These are phyloP conservation scores for Venturiaceae sp. DNA, from an alignment of 2,329 filamentous ascomycete species.

Conservation along the genomic window DNA sequence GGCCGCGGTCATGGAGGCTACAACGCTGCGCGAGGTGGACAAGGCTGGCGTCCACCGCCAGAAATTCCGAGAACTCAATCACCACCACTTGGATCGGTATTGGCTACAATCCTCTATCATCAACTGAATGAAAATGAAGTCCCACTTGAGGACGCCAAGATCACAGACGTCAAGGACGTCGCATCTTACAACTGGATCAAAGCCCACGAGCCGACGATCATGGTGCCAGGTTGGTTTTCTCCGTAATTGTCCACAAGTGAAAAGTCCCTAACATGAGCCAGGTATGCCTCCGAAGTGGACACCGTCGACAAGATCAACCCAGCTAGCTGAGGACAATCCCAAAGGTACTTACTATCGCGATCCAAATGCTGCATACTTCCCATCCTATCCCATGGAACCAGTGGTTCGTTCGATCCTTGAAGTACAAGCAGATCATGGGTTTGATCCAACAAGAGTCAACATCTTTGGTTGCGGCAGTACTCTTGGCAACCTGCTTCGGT, in stretches of 20 bases:
- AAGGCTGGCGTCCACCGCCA: not conserved
- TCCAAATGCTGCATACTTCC: constrained; percentile 41
- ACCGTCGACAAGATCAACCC: constrained; percentile 23
- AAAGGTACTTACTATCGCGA: constrained; percentile 43
- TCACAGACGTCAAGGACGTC: constrained; percentile 31
- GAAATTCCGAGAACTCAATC: not conserved
- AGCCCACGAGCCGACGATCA: constrained; percentile 25
- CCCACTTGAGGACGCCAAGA: constrained; percentile 13
- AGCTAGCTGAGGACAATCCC: constrained; percentile 31
- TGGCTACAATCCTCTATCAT: constrained; percentile 13
- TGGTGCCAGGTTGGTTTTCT: constrained; percentile 33
- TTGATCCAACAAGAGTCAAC: constrained; percentile 31
- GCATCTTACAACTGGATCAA: constrained; percentile 45
- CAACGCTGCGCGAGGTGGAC: not conserved
- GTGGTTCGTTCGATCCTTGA: constrained; percentile 34
- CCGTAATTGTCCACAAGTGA: constrained; percentile 7
- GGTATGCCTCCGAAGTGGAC: constrained; percentile 44
- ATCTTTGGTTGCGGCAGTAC: constrained; percentile 53
- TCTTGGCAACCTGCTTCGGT: constrained; percentile 51
- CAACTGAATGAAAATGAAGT: constrained; percentile 5
- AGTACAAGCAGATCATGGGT: constrained; percentile 24
- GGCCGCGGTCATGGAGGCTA: not conserved
- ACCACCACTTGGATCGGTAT: constrained; percentile 19
- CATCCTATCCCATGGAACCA: constrained; percentile 41
- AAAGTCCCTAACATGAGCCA: constrained; percentile 16